Conservation (phyloP, 768 basidiomycete species). For the Pulveroboletus ravenelii region DNA sequence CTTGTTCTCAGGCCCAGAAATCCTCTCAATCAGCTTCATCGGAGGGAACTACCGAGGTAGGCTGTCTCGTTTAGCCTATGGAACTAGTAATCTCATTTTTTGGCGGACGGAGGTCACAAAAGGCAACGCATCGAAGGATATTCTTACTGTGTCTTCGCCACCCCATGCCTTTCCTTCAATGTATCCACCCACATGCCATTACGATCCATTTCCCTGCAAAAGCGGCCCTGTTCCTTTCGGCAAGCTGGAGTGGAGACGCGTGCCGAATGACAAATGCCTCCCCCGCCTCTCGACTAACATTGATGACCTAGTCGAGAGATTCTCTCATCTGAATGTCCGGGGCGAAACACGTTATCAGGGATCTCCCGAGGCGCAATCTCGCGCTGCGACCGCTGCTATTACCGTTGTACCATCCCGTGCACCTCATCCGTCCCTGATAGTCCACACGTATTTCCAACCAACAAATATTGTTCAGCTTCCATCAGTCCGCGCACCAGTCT, state of each 20-base stretch:
- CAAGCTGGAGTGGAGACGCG: conserved; percentile 6
- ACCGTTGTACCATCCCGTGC: conserved; percentile 14
- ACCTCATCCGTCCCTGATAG: conserved; percentile 15
- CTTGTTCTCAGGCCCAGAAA: background rate
- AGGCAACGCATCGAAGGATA: too few relatives aligned
- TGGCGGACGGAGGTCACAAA: background rate
- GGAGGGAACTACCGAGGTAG: background rate
- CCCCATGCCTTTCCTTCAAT: conserved; percentile 12
- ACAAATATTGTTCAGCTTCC: background rate
- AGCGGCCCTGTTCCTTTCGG: background rate
- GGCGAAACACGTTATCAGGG: conserved; percentile 2
- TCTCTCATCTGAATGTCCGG: conserved; percentile 16
- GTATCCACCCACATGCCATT: conserved; percentile 12
- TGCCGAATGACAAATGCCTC: background rate
- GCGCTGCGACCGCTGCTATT: background rate
- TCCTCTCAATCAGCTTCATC: fast-evolving
- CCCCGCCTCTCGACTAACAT: background rate
- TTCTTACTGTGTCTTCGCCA: background rate
- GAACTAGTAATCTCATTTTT: background rate
- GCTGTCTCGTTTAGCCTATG: too few relatives aligned
- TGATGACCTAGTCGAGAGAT: conserved; percentile 8
- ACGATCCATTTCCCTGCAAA: conserved; percentile 21
- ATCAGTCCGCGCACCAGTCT: background rate
- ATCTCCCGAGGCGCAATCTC: background rate
- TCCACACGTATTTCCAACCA: background rate